Evolutionary conservation across 352 stramenopile genomes (phyloP).

Genomic region (Globisporangium nagaii): DNA sequence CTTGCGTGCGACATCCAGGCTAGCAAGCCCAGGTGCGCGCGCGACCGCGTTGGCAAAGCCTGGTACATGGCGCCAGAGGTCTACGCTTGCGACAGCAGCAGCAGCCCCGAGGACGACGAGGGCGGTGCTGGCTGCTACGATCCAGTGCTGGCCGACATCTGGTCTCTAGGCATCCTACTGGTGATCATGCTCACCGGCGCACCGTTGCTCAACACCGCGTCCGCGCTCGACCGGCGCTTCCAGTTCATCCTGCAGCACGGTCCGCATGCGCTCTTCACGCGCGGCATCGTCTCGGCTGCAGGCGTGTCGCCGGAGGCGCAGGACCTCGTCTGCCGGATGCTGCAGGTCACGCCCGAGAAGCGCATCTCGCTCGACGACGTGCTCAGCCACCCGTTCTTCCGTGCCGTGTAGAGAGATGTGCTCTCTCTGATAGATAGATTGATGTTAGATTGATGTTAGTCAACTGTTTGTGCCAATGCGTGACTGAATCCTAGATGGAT

Average conservation of each 20-base stretch:
- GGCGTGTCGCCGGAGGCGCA: constrained; percentile 18
- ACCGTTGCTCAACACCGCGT: constrained; percentile 33
- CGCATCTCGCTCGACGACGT: constrained; percentile 41
- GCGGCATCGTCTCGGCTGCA: neutral
- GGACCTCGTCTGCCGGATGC: constrained; percentile 38
- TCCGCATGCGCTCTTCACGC: constrained; percentile 9
- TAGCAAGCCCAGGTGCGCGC: constrained; percentile 15
- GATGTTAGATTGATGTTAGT: neutral
- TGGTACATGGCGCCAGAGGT: constrained; percentile 73
- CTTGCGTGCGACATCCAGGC: constrained; percentile 18
- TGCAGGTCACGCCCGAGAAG: constrained; percentile 38
- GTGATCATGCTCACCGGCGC: constrained; percentile 57
- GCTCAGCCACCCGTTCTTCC: constrained; percentile 28
- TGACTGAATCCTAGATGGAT: too few relatives aligned
- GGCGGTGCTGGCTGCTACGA: constrained; percentile 36
- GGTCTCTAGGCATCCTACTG: constrained; percentile 58
- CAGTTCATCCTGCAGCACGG: constrained; percentile 21
- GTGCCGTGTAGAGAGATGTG: neutral
- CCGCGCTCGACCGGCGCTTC: constrained; percentile 23
- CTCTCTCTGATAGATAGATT: too few relatives aligned
- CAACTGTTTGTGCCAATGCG: neutral
- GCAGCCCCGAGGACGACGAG: constrained; percentile 18
- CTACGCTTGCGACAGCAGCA: constrained; percentile 23
- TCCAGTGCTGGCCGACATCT: constrained; percentile 44
- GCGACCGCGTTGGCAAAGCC: constrained; percentile 42